These are phyloP conservation scores for Fusarium piperis DNA, from an alignment of 2,329 filamentous ascomycete species.

Conservation along the genomic window DNA sequence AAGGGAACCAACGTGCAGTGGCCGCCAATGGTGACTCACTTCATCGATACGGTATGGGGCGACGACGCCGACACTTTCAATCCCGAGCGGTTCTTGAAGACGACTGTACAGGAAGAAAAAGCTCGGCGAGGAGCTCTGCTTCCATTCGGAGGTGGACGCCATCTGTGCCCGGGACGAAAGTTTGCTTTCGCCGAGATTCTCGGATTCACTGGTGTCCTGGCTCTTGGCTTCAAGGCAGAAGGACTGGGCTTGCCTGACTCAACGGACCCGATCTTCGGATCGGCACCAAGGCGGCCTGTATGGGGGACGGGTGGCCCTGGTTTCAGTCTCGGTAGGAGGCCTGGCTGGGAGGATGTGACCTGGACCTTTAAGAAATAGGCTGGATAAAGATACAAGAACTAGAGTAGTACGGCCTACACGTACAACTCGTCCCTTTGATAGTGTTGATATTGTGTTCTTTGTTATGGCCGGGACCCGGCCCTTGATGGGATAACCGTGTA, in stretches of 20 bases:
- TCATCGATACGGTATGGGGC: constrained; percentile 33
- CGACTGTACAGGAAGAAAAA: constrained; percentile 30
- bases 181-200: constrained; percentile 44
- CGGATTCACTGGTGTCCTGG: constrained; percentile 12
- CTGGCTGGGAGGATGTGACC: constrained; percentile 16
- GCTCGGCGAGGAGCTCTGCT: constrained; percentile 37
- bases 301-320: neutral
- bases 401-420: neutral
- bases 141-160: constrained; percentile 47
- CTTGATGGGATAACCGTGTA: too few species aligned
- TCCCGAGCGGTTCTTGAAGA: constrained; percentile 35
- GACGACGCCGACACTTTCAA: constrained; percentile 26
- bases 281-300: constrained; percentile 2
- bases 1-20: constrained; percentile 40
- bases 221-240: constrained; percentile 13
- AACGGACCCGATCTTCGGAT: neutral
- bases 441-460: too few species aligned
- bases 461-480: too few species aligned
- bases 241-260: constrained; percentile 25
- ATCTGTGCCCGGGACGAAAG: constrained; percentile 46
- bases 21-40: constrained; percentile 34
- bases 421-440: neutral
- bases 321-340: neutral
- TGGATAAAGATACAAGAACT: neutral
- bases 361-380: neutral